These are phyloP conservation scores for Phytomonas sp. DNA, from an alignment of 208 protist species.

Conservation along the genomic window DNA sequence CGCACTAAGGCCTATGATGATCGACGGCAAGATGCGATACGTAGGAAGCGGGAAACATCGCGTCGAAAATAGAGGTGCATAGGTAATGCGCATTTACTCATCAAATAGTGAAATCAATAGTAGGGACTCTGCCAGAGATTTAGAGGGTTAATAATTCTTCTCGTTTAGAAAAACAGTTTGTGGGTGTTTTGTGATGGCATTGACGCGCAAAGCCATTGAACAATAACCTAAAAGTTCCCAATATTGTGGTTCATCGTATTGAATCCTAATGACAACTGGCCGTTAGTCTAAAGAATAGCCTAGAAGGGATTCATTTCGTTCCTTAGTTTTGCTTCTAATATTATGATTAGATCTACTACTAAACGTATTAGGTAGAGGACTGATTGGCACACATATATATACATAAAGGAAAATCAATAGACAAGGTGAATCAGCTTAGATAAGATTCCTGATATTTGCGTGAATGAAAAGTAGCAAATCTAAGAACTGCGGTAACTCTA, in stretches of 20 bases:
- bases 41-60: slow-evolving; percentile 1
- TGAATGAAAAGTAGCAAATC: neutral
- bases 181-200: neutral
- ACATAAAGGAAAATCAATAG: neutral
- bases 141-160: neutral
- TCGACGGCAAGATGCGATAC: slow-evolving; percentile 42
- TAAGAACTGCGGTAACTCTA: neutral
- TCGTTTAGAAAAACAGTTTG: neutral
- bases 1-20: slow-evolving; percentile 25
- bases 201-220: neutral
- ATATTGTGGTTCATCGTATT: neutral
- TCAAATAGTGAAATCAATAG: neutral
- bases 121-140: neutral
- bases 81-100: neutral
- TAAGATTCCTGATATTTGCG: neutral
- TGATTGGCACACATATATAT: neutral
- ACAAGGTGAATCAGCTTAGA: neutral
- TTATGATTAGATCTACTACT: neutral
- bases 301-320: neutral
- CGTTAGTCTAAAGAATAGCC: neutral
- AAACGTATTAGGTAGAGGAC: neutral
- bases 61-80: slow-evolving; percentile 13
- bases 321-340: neutral
- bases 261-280: neutral
- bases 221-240: neutral